Evolutionary conservation across 495 filamentous ascomycete genomes (phyloP), one percentile per base, ranked within the genome.

Genomic region (Hypomontagnella submonticulosa): DNA sequence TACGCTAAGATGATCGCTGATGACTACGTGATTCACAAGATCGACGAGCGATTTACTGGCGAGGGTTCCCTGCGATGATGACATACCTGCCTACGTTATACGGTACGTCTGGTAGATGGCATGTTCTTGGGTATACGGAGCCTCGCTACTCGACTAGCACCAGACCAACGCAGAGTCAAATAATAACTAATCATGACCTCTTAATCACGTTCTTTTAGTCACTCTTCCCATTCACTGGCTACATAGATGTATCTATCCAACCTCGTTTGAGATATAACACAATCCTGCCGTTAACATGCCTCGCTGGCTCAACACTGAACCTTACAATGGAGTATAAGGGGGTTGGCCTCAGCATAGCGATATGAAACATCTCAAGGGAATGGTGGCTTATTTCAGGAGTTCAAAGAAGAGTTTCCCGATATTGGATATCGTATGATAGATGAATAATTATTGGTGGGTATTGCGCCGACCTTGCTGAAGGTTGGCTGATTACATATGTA

Each of bases 1-100:
- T 27, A 37, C 41, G 19, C 42, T 63, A 16, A 40, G 61, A 18
- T 57, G 43, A 20, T 41, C 12, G 11, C 51, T 12, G 16, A 8
- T 43, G 50, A 15, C 2, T 7, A n/a, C 15, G n/a, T 33, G 42
- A 15, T 38, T 30, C 18, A 41, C 20, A 43, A 27, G 27, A 27
- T 34, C 30, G 9, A 43, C 10, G 34, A 13, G 10, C 27, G 7
- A 16, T 19, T 6, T 32, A 19, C n/a, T 37, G 9, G 4, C 10
- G 13, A 46, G 33, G 6, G 6, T 8, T 57, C 33, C 47, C 27
- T 30, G 13, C 30, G n/a, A 18, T 16, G n/a, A 16, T n/a, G 2
- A 37, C 42, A 19, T 57, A 27, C 7, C 9, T 20, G 13, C 27
- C 4, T 6, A 19, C 13, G 7, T 20, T 40, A n/a, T 33, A 50